phyloP scores from a whole-genome alignment of 2,329 filamentous ascomycete species.

The Mycosphaerelloides madeirae region DNA sequence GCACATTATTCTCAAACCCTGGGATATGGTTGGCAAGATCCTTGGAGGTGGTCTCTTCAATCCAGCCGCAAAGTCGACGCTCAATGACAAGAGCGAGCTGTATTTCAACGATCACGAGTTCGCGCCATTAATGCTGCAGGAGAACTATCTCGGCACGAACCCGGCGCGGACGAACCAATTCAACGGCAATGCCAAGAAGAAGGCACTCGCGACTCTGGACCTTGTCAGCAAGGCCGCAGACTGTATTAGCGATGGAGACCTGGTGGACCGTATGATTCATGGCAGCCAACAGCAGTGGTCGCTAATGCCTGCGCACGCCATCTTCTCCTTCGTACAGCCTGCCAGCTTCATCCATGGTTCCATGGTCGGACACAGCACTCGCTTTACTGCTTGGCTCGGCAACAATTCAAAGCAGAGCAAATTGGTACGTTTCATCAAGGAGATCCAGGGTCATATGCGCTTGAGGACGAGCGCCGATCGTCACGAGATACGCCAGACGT shows the following conservation, averaged over 20 bases:
- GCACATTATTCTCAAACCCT: conserved; percentile 91
- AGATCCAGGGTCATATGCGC: conserved; percentile 96
- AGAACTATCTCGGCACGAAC: conserved; percentile 87
- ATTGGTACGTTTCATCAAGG: conserved; percentile 75
- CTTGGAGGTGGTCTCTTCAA: conserved; percentile 83
- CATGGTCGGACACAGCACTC: conserved; percentile 59
- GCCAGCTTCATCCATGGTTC: conserved; percentile 82
- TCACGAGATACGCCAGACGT: conserved; percentile 90
- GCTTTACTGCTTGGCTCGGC: conserved; percentile 88
- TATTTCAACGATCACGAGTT: conserved; percentile 99
- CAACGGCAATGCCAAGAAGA: conserved; percentile 55
- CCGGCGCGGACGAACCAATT: conserved; percentile 63
- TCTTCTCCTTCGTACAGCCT: conserved; percentile 91
- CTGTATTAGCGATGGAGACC: conserved; percentile 93
- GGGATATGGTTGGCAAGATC: conserved; percentile 95
- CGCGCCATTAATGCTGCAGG: conserved; percentile 94
- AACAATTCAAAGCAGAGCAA: conserved; percentile 82
- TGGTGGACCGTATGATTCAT: conserved; percentile 97
- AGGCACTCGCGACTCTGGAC: conserved; percentile 77
- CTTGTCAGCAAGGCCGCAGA: conserved; percentile 82
- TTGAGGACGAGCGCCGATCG: conserved; percentile 84
- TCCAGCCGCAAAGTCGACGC: conserved; percentile 71
- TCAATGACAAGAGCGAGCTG: conserved; percentile 97
- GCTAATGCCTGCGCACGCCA: conserved; percentile 90
- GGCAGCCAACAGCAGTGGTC: conserved; percentile 98